Base-by-base conservation (phyloP, 139 green algal species). In the Picochlorum sp. region DNA sequence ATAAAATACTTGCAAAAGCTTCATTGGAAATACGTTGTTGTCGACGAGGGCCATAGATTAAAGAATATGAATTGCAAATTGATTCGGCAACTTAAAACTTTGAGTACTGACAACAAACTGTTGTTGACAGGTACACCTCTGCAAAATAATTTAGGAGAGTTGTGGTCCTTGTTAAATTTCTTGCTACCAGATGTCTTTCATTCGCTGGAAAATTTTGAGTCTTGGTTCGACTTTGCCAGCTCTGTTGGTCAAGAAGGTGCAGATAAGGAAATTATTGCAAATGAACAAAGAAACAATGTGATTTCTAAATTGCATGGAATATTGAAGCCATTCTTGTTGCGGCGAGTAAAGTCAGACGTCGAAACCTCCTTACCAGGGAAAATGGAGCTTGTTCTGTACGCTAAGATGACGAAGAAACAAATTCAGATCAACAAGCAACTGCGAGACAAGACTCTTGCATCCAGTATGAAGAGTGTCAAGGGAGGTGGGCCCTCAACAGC, bases 81-180 rank as follows among this genome's bases (percentile, higher is more conserved):
- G 25, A 69, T 98, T n/a, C 72, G 82, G 0, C 83, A 96, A 75
- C 83, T 99, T 53, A 61, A 73, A 16, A 76, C 49, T 22, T 69
- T 99, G 14, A 61, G 59, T 9, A 61, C 70, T 5, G 77, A 87
- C 28, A 95, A 90, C 72, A 86, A 87, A 64, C 77, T 98, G 60
- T 81, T 99, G 58, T 84, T 99, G 7, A 93, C 93, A 37, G 92
- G 87, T 58, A 99, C 93, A 0, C 93, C 93, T 16, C 78, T 99
- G 55, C 93, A 99, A 73, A 99, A 99, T 83, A 96, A 96, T 72
- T 80, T 98, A 45, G 54, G 63, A 12, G 93, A 99, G 81, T 77
- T 99, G 55, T 99, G 92, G 92, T 89, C 75, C 25, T 77, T 99
- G 49, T 79, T 99, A 40, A 98, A 97, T 79, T 99, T 97, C 80